These are phyloP conservation scores for Biscogniauxia mediterranea DNA, from an alignment of 2,329 filamentous ascomycete species.

Conservation along the genomic window DNA sequence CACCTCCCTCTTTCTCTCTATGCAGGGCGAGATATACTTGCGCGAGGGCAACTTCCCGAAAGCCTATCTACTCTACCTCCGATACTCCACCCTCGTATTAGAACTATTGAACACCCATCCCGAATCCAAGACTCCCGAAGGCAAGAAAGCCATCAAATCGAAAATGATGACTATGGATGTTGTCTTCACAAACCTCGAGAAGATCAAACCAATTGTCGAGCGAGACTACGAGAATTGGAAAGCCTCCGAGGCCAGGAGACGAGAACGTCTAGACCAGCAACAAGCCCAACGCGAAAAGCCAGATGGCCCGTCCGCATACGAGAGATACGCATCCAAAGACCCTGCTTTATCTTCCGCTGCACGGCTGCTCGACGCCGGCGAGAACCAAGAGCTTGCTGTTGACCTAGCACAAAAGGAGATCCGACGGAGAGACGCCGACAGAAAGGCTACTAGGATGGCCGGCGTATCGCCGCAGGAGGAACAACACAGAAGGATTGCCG, in stretches of 20 bases:
- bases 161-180: constrained; percentile 49
- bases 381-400: constrained; percentile 74
- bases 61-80: constrained; percentile 87
- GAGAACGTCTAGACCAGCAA: constrained; percentile 23
- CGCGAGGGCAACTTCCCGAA: constrained; percentile 82
- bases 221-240: constrained; percentile 68
- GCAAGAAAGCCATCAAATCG: constrained; percentile 58
- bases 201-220: constrained; percentile 75
- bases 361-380: constrained; percentile 64
- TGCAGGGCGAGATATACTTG: constrained; percentile 78
- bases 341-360: constrained; percentile 55
- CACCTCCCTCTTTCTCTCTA: constrained; percentile 10
- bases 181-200: constrained; percentile 71
- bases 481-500: constrained; percentile 48
- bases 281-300: constrained; percentile 9
- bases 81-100: constrained; percentile 82
- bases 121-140: constrained; percentile 65
- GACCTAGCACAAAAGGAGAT: constrained; percentile 73
- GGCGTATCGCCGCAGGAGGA: constrained; percentile 58
- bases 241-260: constrained; percentile 47
- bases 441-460: constrained; percentile 55
- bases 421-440: constrained; percentile 60
- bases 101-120: constrained; percentile 74
- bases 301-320: constrained; percentile 36
- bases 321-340: constrained; percentile 54